Conservation (phyloP, 139 green algal genomes). For the Cymbomonas tetramitiformis region DNA sequence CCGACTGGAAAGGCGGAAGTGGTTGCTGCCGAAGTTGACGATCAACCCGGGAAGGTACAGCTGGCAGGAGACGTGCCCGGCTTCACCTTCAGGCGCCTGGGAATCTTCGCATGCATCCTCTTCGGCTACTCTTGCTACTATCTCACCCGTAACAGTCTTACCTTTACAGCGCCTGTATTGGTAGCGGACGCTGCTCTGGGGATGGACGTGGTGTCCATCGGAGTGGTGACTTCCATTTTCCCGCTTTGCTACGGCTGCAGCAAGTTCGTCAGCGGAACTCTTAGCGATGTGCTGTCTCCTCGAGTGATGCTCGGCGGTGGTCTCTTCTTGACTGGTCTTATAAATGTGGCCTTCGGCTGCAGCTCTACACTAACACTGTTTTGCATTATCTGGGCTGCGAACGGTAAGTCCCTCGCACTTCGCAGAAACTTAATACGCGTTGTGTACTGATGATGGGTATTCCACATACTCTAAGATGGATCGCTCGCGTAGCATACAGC, state of each 20-base stretch:
- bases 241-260: constrained; percentile 70
- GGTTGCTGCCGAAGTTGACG: too few species aligned
- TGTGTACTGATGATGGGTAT: too few species aligned
- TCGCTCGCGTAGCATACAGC: too few species aligned
- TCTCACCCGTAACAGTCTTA: constrained; percentile 68
- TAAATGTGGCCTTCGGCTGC: constrained; percentile 83
- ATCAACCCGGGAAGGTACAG: too few species aligned
- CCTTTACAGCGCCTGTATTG: constrained; percentile 81
- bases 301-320: constrained; percentile 66
- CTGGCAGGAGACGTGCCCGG: too few species aligned
- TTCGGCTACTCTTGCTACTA: constrained; percentile 71
- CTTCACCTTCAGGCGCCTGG: too few species aligned
- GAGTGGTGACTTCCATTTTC: constrained; percentile 82
- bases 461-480: too few species aligned
- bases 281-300: constrained; percentile 64
- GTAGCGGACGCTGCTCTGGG: constrained; percentile 57
- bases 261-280: constrained; percentile 82
- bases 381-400: constrained; percentile 23
- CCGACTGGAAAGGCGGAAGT: too few species aligned
- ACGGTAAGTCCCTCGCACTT: too few species aligned
- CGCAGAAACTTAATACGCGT: too few species aligned
- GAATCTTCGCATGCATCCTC: constrained; percentile 19
- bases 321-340: constrained; percentile 61
- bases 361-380: constrained; percentile 63
- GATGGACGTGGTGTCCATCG: constrained; percentile 75